Conservation (phyloP, 306 rosid genomes). For the Vigna hirtella region DNA sequence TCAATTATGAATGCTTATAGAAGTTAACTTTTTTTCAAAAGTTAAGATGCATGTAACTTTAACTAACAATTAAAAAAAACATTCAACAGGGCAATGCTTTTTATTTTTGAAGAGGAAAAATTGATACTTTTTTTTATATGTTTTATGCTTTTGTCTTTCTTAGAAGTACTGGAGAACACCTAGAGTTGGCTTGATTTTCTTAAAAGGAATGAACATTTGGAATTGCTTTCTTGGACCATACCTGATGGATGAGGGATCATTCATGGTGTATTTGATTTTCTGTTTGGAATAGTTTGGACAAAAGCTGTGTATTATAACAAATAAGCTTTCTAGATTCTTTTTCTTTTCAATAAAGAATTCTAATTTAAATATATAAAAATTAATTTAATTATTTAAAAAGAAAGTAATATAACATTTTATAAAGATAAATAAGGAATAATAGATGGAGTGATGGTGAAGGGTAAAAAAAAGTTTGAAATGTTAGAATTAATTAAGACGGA, state of each 20-base stretch:
- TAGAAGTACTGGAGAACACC: not conserved
- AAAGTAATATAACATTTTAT: no score
- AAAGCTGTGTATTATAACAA: not conserved
- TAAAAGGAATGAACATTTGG: slow-evolving; percentile 16
- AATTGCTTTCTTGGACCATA: slow-evolving; percentile 24
- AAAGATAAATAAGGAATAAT: no score
- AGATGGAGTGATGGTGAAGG: no score
- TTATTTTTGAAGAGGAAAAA: not conserved
- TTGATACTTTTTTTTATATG: not conserved
- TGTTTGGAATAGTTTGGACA: not conserved
- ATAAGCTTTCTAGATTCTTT: not conserved
- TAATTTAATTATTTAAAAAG: no score
- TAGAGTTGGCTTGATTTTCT: not conserved
- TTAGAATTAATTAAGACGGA: no score
- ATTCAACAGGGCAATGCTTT: not conserved
- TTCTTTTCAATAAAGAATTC: not conserved
- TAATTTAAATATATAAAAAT: no score
- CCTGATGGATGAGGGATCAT: slow-evolving; percentile 12
- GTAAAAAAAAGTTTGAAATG: no score
- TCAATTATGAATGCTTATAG: no score
- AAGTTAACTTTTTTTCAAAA: no score
- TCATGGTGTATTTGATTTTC: slow-evolving; percentile 10
- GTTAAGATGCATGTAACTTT: no score
- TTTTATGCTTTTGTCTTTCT: slow-evolving; percentile 1
- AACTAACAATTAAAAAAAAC: not conserved